These are phyloP conservation scores for Zasmidium cellare DNA, from an alignment of 2,329 filamentous ascomycete species.

Conservation along the genomic window DNA sequence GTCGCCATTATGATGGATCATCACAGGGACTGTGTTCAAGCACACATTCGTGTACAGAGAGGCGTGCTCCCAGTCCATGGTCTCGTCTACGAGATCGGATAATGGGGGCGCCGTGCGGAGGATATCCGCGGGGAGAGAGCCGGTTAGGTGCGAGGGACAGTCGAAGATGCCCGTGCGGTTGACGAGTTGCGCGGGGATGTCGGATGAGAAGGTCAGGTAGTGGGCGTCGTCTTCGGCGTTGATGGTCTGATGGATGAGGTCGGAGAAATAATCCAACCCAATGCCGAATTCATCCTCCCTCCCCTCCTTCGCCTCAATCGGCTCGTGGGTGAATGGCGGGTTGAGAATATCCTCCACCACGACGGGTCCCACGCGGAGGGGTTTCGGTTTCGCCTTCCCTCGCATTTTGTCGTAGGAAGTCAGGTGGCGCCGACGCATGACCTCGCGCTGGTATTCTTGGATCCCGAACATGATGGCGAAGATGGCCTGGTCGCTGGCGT, in stretches of 20 bases:
- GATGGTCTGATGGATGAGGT: slow-evolving; percentile 27
- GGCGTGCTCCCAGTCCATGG: slow-evolving; percentile 17
- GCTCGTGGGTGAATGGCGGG: slow-evolving; percentile 20
- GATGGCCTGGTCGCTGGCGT: slow-evolving; percentile 27
- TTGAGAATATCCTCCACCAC: slow-evolving; percentile 20
- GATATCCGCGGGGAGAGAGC: slow-evolving; percentile 23
- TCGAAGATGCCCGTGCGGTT: slow-evolving; percentile 11
- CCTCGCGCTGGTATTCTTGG: slow-evolving; percentile 32
- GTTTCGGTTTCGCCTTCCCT: slow-evolving; percentile 9
- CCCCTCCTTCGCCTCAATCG: slow-evolving; percentile 41
- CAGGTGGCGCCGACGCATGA: slow-evolving; percentile 26
- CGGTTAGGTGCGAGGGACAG: slow-evolving; percentile 8
- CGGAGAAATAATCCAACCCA: slow-evolving; percentile 30
- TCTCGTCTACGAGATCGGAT: slow-evolving; percentile 7
- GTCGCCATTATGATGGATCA: slow-evolving; percentile 31
- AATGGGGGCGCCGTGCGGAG: slow-evolving; percentile 13
- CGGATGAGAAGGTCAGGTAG: slow-evolving; percentile 12
- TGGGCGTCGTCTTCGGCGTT: slow-evolving; percentile 21
- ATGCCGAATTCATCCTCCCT: slow-evolving; percentile 37
- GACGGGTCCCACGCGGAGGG: slow-evolving; percentile 21
- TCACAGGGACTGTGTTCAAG: slow-evolving; percentile 27
- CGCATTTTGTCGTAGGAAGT: slow-evolving; percentile 8
- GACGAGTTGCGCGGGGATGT: slow-evolving; percentile 14
- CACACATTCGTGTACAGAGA: slow-evolving; percentile 27
- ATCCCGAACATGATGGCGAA: slow-evolving; percentile 31